phyloP scores from a whole-genome alignment of 208 protist species.

The Leishmania tarentolae region DNA sequence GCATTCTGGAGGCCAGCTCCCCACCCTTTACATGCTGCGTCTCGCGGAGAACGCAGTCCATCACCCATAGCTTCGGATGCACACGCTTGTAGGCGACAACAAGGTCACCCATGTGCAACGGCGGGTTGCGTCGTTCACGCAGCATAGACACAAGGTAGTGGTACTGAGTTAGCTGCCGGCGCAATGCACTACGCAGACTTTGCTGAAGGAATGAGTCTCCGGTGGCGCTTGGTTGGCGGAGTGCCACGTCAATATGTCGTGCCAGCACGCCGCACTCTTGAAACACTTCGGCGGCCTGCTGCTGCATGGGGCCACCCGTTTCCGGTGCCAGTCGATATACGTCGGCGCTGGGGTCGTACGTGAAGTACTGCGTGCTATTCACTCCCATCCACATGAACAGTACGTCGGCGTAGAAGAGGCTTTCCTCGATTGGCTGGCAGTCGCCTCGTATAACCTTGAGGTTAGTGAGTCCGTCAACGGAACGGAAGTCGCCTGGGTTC shows the following conservation, averaged over 20 bases:
- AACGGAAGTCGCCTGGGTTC: not conserved
- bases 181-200: constrained; percentile 53
- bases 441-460: not conserved
- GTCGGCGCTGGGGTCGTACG: constrained; percentile 28
- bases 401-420: constrained; percentile 50
- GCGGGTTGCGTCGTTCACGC: constrained; percentile 36
- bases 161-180: constrained; percentile 62
- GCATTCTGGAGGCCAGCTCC: constrained; percentile 55
- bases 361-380: constrained; percentile 42
- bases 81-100: constrained; percentile 59
- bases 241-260: constrained; percentile 39
- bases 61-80: constrained; percentile 57
- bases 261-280: constrained; percentile 54
- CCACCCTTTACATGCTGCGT: constrained; percentile 63
- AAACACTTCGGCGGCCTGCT: constrained; percentile 33
- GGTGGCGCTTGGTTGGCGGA: constrained; percentile 27
- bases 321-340: constrained; percentile 33
- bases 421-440: constrained; percentile 34
- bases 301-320: constrained; percentile 35
- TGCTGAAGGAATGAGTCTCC: constrained; percentile 67
- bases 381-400: constrained; percentile 78
- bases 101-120: constrained; percentile 53
- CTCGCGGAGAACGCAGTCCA: constrained; percentile 49
- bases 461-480: not conserved
- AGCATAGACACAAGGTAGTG: constrained; percentile 61